Percentiles rank a stretch among this genome's conserved stretches.
Evolutionary conservation across 805 yeast genomes (phyloP).

Genomic region (Yamadazyma akitaensis): DNA sequence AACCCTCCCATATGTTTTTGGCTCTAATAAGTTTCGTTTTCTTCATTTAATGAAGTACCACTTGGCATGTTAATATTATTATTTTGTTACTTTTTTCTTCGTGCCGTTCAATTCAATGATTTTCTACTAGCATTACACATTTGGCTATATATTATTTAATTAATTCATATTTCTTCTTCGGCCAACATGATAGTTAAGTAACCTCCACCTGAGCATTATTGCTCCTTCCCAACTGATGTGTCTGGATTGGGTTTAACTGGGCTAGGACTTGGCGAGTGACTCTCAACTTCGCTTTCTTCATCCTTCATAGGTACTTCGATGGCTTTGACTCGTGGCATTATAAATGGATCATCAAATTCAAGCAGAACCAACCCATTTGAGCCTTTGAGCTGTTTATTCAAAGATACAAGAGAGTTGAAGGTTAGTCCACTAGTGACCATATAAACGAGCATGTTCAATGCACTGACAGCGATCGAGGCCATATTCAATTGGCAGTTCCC

Average conservation of each 20-base stretch:
- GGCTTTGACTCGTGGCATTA: background rate
- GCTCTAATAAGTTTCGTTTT: background rate
- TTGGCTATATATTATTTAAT: background rate
- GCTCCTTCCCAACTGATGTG: no score
- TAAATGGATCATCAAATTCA: constrained; percentile 8
- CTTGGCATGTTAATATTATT: background rate
- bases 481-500: constrained; percentile 5
- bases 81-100: background rate
- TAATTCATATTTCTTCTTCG: background rate
- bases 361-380: constrained; percentile 2
- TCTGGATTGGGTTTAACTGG: background rate
- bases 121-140: background rate
- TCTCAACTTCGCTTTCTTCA: background rate
- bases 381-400: background rate
- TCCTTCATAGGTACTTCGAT: background rate
- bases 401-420: constrained; percentile 1
- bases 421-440: constrained; percentile 1
- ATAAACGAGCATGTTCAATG: constrained; percentile 1
- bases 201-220: no score
- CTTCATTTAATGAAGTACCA: background rate
- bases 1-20: background rate
- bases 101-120: background rate
- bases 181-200: background rate
- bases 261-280: background rate
- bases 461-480: constrained; percentile 4